Evolutionary conservation across 2,329 filamentous ascomycete genomes (phyloP), one percentile per base, ranked within the genome.

Genomic region (Escovopsis weberi): DNA sequence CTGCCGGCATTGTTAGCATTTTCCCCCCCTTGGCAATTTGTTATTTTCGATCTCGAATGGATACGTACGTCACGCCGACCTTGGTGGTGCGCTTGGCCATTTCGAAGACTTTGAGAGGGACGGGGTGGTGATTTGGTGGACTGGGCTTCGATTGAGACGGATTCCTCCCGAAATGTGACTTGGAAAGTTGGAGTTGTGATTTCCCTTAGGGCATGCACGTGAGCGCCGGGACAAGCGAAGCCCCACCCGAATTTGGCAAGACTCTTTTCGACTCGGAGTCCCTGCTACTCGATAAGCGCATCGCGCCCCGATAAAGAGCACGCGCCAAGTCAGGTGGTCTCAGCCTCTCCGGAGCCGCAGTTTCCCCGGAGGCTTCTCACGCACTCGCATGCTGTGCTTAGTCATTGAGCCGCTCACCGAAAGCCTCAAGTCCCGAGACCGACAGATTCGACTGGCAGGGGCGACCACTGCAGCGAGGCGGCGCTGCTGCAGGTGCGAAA

Each of bases 41-140:
- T 39, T 26, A 6, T 26, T 39, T 15, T 47, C 41, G 28, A 15
- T 40, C 9, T 15, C 30, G 28, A 18, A 30, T 18, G 23, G 32
- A 52, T 58, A 66, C 63, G 48, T 61, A 66, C 63, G 89, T 95
- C 69, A 95, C 88, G 69, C 86, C 86, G 80, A 94, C 87, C 84
- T 94, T 93, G 83, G 67, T 93, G 56, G 86, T 93, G 75, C 86
- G 81, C 80, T 91, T 89, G 68, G 85, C 86, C 84, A 91, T 91
- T 71, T 80, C 86, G 75, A 67, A 69, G 64, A 65, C 50, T 62
- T 58, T 60, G 58, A 55, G 54, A 51, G 55, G 55, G 57, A 51
- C 55, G 51, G 26, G 50, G 50, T 50, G 46, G 51, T 52, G 55
- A 28, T 47, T 53, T 51, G 54, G 53, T 52, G 55, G 52, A 15